Conservation (phyloP, 2,329 filamentous ascomycete genomes). For the Penicillium sp. region DNA sequence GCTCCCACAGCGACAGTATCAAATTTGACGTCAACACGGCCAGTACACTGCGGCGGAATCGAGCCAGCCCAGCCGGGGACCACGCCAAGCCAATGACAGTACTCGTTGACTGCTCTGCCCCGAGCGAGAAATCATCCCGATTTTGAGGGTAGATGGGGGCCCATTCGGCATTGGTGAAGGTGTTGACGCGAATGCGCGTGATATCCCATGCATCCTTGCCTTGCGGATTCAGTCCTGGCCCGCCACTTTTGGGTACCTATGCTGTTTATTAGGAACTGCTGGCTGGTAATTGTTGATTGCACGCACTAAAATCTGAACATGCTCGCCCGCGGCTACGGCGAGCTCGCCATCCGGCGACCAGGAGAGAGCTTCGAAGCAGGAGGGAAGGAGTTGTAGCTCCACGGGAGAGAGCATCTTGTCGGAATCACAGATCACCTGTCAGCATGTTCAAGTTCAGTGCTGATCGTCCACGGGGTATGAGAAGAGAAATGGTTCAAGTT, state of each 20-base stretch:
- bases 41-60: constrained; percentile 58
- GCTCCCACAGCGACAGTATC: constrained; percentile 61
- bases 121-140: constrained; percentile 57
- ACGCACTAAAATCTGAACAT: constrained; percentile 57
- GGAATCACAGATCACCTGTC: background rate
- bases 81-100: constrained; percentile 56
- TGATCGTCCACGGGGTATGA: too few species aligned
- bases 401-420: constrained; percentile 37
- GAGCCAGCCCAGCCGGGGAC: constrained; percentile 61
- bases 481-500: too few species aligned
- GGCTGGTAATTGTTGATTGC: background rate
- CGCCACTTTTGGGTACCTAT: constrained; percentile 33
- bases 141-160: constrained; percentile 51
- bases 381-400: constrained; percentile 54
- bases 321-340: constrained; percentile 60
- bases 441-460: background rate
- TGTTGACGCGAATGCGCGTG: constrained; percentile 52
- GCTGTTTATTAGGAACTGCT: constrained; percentile 15
- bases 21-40: constrained; percentile 62
- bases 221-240: constrained; percentile 21
- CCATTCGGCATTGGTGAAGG: constrained; percentile 58
- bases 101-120: constrained; percentile 62
- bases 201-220: constrained; percentile 40
- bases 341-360: constrained; percentile 65
- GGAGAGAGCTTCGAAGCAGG: constrained; percentile 56